Percentiles rank a stretch among this genome's conserved stretches.
Evolutionary conservation across 345 rosid genomes (phyloP).

Genomic region (Gossypium turneri): DNA sequence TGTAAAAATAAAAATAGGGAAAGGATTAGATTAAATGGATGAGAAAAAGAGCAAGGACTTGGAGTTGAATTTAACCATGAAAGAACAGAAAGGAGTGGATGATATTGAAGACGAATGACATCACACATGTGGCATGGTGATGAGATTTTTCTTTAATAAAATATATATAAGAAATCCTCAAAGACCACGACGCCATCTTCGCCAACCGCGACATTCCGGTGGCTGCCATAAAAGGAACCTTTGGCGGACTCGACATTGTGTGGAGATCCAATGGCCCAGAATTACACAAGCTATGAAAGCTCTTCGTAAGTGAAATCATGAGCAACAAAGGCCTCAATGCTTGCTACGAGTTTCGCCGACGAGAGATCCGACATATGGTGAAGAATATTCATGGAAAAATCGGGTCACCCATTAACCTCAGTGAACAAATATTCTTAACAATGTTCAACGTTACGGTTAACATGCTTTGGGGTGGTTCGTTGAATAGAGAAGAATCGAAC

Average conservation of each 20-base stretch:
- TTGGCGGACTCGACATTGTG: too few species aligned
- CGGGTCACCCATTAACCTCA: conserved; percentile 33
- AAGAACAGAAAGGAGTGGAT: too few species aligned
- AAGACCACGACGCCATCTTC: conserved; percentile 41
- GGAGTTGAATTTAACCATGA: too few species aligned
- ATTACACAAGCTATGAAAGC: too few species aligned
- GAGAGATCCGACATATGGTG: conserved; percentile 10
- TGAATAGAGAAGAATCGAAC: background rate
- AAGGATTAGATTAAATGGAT: too few species aligned
- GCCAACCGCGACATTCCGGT: conserved; percentile 40
- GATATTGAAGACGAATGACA: too few species aligned
- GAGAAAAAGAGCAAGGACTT: too few species aligned
- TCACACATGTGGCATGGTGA: too few species aligned
- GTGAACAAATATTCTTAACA: conserved; percentile 34
- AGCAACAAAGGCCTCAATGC: conserved; percentile 6
- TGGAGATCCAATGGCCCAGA: too few species aligned
- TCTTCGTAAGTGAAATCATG: conserved; percentile 16
- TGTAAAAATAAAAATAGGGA: too few species aligned
- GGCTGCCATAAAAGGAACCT: conserved; percentile 20
- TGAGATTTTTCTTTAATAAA: too few species aligned
- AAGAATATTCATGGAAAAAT: conserved; percentile 13
- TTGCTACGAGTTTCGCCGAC: conserved; percentile 2
- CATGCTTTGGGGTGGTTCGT: conserved; percentile 7
- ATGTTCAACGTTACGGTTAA: background rate
- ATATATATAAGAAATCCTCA: conserved; percentile 22